A percentile compares a stretch with the other conserved stretches of the same genome.
Conservation (phyloP, 2,329 filamentous ascomycete genomes). For the Epichloe amarillans region DNA sequence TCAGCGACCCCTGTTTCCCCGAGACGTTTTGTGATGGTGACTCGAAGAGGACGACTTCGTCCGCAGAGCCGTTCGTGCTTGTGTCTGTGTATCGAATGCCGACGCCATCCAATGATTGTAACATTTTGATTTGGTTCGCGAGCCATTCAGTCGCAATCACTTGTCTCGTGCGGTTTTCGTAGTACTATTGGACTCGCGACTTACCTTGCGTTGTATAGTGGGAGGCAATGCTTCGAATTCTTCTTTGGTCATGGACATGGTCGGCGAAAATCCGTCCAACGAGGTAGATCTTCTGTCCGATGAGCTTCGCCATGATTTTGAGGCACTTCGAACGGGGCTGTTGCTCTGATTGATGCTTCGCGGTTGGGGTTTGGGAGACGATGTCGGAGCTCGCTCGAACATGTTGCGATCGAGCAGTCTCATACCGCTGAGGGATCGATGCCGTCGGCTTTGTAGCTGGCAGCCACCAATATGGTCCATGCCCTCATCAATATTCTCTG, state of each 20-base stretch:
- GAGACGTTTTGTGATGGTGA: neutral
- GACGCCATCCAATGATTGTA: neutral
- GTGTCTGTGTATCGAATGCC: neutral
- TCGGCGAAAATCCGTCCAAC: constrained; percentile 13
- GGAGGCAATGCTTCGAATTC: constrained; percentile 40
- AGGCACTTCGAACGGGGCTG: constrained; percentile 8
- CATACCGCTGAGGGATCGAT: neutral
- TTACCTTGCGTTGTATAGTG: constrained; percentile 44
- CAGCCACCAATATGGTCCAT: neutral
- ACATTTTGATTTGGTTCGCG: neutral
- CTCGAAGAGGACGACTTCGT: neutral
- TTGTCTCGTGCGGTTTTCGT: neutral
- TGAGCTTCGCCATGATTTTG: constrained; percentile 13
- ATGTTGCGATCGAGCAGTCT: neutral
- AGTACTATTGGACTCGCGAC: constrained; percentile 12
- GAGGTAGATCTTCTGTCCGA: constrained; percentile 11
- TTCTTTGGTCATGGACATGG: constrained; percentile 21
- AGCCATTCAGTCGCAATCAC: neutral
- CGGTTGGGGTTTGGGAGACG: constrained; percentile 7
- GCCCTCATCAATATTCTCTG: neutral
- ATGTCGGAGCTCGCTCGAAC: neutral
- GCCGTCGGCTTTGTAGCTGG: neutral
- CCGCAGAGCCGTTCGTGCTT: neutral
- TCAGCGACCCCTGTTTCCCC: too few relatives aligned
- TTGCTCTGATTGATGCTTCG: constrained; percentile 11